Evolutionary conservation across 306 rosid species (phyloP).

Genomic region (Acacia confusa): DNA sequence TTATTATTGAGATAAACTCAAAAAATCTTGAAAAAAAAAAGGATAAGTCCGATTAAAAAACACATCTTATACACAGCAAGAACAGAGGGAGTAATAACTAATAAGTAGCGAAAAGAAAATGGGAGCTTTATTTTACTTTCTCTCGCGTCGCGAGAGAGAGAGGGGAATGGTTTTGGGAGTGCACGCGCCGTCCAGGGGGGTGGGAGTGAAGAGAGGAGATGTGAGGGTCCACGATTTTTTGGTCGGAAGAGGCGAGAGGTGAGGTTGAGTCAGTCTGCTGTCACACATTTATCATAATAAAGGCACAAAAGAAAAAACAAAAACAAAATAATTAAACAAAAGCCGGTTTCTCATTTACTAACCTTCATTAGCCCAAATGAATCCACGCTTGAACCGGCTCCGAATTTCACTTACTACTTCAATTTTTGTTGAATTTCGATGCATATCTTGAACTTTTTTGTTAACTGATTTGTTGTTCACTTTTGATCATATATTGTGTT

Average conservation of each 20-base stretch:
- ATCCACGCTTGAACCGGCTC: not conserved
- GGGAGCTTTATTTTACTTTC: not conserved
- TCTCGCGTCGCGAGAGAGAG: not conserved
- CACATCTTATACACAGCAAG: too few relatives aligned
- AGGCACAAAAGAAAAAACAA: not conserved
- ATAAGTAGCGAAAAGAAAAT: not conserved
- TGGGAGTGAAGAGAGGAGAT: not conserved
- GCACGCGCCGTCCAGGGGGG: constrained; percentile 29
- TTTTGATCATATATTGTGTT: not conserved
- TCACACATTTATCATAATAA: not conserved
- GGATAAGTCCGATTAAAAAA: too few relatives aligned
- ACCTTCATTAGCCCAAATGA: not conserved
- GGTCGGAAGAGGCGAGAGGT: constrained; percentile 35
- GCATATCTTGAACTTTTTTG: not conserved
- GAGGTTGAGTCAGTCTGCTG: not conserved
- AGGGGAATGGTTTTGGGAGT: not conserved
- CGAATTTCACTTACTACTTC: not conserved
- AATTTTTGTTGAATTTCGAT: too few relatives aligned
- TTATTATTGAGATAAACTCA: too few relatives aligned
- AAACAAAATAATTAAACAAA: not conserved
- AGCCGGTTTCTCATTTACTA: not conserved
- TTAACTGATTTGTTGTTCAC: not conserved
- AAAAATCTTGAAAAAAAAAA: too few relatives aligned
- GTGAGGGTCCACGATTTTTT: constrained; percentile 46
- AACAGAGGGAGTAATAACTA: not conserved